Conservation (phyloP, 2,329 filamentous ascomycete genomes). For the Fusarium succisae region DNA sequence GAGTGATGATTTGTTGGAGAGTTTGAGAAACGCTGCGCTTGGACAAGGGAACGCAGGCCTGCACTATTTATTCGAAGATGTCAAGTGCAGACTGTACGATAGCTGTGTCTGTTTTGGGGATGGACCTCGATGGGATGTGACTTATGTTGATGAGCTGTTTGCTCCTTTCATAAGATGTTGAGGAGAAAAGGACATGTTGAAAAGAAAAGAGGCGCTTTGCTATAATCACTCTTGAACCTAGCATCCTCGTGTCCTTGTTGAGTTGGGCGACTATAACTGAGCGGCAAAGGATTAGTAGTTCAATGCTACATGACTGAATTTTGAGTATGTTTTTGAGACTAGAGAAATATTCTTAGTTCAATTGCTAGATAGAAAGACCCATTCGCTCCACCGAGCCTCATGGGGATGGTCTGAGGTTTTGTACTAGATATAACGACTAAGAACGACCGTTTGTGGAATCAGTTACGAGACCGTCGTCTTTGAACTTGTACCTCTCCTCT, state of each 20-base stretch:
- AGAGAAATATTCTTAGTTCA: accelerated
- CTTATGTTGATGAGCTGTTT: neutral
- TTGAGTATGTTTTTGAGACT: accelerated
- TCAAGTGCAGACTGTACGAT: neutral
- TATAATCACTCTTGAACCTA: accelerated
- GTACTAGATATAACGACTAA: neutral
- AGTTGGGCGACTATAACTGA: accelerated
- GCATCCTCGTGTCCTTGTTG: accelerated
- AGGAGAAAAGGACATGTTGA: accelerated
- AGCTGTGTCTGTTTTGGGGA: constrained; percentile 7
- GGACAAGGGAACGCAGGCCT: accelerated
- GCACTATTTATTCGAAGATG: neutral
- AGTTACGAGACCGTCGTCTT: neutral
- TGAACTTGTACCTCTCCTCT: neutral
- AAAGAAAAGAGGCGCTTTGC: accelerated
- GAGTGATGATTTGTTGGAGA: accelerated
- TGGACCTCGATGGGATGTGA: neutral
- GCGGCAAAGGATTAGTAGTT: accelerated
- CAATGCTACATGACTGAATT: accelerated
- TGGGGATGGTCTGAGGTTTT: accelerated
- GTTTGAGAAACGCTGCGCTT: neutral
- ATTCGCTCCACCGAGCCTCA: too few relatives aligned
- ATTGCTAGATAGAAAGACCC: neutral
- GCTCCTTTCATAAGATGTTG: accelerated
- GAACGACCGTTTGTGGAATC: neutral